phyloP scores from a whole-genome alignment of 768 basidiomycete species.

The Suillus bovinus region DNA sequence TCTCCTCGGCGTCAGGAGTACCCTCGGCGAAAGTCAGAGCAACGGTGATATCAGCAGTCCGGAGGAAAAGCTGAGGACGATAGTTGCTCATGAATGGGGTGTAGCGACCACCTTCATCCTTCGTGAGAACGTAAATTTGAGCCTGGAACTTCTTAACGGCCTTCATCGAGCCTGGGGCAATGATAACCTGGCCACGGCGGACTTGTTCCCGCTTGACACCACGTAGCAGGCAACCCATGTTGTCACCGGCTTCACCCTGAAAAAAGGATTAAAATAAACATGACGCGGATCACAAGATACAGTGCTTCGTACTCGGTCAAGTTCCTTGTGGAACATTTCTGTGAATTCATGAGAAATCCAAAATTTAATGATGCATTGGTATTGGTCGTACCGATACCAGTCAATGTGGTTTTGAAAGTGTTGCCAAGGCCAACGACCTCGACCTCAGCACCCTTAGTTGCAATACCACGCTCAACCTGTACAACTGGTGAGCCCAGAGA shows the following conservation, averaged over 20 bases:
- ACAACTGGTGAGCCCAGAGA: neutral
- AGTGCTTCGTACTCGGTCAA: conserved; percentile 70
- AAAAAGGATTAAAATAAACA: neutral
- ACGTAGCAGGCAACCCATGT: conserved; percentile 97
- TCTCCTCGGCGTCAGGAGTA: conserved; percentile 77
- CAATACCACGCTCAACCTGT: conserved; percentile 89
- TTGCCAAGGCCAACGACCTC: conserved; percentile 88
- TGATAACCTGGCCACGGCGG: conserved; percentile 89
- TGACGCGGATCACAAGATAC: neutral
- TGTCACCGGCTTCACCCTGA: conserved; percentile 96
- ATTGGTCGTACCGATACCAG: conserved; percentile 75
- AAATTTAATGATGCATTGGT: neutral
- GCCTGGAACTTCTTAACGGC: conserved; percentile 94
- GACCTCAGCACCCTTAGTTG: conserved; percentile 89
- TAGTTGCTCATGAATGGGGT: conserved; percentile 94
- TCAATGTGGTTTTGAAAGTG: conserved; percentile 87
- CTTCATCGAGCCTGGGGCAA: conserved; percentile 88
- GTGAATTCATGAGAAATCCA: conserved; percentile 1
- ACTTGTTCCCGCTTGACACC: conserved; percentile 97
- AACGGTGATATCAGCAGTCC: conserved; percentile 92
- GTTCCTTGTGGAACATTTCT: conserved; percentile 99
- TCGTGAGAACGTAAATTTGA: conserved; percentile 69
- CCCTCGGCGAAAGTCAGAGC: conserved; percentile 84
- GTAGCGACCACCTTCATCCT: conserved; percentile 66
- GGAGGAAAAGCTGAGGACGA: conserved; percentile 92